A percentile compares a stretch with the other conserved stretches of the same genome.
Evolutionary conservation across 768 basidiomycete species (phyloP).

Genomic region (Lactifluus echinatus): DNA sequence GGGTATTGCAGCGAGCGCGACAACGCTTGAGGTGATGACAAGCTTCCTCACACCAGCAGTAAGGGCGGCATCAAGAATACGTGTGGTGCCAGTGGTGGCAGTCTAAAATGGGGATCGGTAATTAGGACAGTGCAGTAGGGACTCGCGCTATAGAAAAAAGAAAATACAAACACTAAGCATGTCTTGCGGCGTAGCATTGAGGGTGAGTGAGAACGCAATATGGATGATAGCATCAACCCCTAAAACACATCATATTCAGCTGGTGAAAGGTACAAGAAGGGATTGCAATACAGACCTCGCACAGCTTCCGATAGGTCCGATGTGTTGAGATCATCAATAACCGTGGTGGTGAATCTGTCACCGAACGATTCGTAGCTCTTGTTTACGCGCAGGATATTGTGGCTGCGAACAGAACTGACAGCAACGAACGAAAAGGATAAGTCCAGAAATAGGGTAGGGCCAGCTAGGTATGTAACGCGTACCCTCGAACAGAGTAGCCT

Average conservation of each 20-base stretch:
- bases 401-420: slow-evolving; percentile 20
- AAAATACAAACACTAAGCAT: slow-evolving; percentile 7
- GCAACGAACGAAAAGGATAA: neutral
- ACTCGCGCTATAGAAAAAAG: neutral
- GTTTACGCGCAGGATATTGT: slow-evolving; percentile 14
- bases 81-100: slow-evolving; percentile 14
- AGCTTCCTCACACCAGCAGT: slow-evolving; percentile 5
- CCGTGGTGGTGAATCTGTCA: slow-evolving; percentile 18
- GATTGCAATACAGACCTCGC: slow-evolving; percentile 14
- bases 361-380: slow-evolving; percentile 16
- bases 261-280: neutral
- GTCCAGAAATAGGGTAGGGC: too few relatives aligned
- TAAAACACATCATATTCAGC: neutral
- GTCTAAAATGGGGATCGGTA: neutral
- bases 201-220: slow-evolving; percentile 13
- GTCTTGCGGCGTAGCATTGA: slow-evolving; percentile 4
- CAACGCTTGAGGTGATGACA: slow-evolving; percentile 13
- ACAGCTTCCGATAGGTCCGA: slow-evolving; percentile 20
- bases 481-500: slow-evolving; percentile 45
- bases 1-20: neutral
- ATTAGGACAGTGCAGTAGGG: too few relatives aligned
- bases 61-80: slow-evolving; percentile 12
- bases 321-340: slow-evolving; percentile 20
- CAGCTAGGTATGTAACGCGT: neutral
- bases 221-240: slow-evolving; percentile 19